These are phyloP conservation scores for Argentina anserina DNA, from an alignment of 306 rosid genomes.

Conservation along the genomic window DNA sequence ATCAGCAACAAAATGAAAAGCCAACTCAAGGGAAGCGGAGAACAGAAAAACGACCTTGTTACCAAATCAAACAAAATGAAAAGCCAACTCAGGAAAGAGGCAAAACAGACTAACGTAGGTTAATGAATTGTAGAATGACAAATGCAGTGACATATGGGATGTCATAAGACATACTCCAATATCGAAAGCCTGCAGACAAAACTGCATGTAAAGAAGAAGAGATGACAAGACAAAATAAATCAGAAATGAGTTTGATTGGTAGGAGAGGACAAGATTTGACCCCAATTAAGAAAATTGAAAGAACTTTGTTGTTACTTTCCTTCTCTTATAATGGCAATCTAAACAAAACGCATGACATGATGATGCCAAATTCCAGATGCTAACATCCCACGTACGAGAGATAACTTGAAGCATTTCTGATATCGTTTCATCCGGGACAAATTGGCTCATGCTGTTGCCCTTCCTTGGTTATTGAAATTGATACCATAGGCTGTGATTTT, in stretches of 20 bases:
- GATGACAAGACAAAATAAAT: constrained; percentile 6
- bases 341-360: not conserved
- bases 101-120: not conserved
- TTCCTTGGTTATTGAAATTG: not conserved
- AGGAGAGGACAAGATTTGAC: not conserved
- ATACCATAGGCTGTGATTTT: not conserved
- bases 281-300: not conserved
- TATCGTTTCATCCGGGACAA: not conserved
- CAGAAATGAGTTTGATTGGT: not conserved
- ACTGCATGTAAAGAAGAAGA: not conserved
- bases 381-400: not conserved
- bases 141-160: not conserved
- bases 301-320: too few species aligned
- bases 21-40: not conserved
- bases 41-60: not conserved
- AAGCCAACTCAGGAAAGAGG: not conserved
- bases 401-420: not conserved
- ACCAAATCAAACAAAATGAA: not conserved
- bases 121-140: not conserved
- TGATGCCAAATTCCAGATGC: not conserved
- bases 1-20: not conserved
- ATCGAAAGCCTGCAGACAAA: not conserved
- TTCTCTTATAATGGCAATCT: not conserved
- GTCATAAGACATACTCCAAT: not conserved
- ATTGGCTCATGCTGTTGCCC: not conserved